Evolutionary conservation across 2,329 filamentous ascomycete species (phyloP), one percentile per base, ranked within the genome.

Genomic region (Scopulariopsis brevicaulis): DNA sequence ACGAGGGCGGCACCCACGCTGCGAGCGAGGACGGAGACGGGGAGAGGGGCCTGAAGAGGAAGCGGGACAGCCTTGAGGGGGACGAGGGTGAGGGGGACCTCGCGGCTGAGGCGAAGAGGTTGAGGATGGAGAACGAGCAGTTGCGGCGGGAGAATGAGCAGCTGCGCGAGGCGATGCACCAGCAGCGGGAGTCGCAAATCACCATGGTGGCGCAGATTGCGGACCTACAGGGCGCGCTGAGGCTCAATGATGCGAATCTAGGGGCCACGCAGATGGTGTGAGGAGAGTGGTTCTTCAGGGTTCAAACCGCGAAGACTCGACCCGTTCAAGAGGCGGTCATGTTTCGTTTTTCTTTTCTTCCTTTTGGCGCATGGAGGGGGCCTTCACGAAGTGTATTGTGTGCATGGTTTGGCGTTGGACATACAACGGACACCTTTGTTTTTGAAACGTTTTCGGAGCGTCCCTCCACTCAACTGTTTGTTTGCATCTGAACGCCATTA

Each of bases 141-240:
- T 72, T 89, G 35, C 82, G 81, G 22, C 78, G 83, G 53, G 84
- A 89, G 66, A 85, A 86, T 60, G 75, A 83, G 61, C 81, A 84
- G 63, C 73, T 85, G 53, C 75, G 74, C 61, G 66, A 69, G 18
- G 74, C 81, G 59, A 70, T 81, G 60, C 72, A 79, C 46, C 70
- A 74, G 50, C 78, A 81, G 60, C 70, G 20, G 73, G 56, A 58
- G 52, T 34, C 50, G 22, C 56, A 58, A 35, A 73, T 73, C 14
- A 68, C 71, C 34, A 77, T 80, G 74, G 74, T 79, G 71, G 69
- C 73, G 50, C 76, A 79, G 62, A 75, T 80, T 25, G 68, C 70
- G 1, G 70, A 76, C 59, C 69, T 79, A 14, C 74, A 77, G 62
- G 73, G 74, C 20, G 68, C 73, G 4, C 64, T 77, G 46, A 67